A percentile compares a stretch with the other conserved stretches of the same genome.
phyloP scores from a whole-genome alignment of 2,329 filamentous ascomycete genomes.

The Chaetomium sp. region DNA sequence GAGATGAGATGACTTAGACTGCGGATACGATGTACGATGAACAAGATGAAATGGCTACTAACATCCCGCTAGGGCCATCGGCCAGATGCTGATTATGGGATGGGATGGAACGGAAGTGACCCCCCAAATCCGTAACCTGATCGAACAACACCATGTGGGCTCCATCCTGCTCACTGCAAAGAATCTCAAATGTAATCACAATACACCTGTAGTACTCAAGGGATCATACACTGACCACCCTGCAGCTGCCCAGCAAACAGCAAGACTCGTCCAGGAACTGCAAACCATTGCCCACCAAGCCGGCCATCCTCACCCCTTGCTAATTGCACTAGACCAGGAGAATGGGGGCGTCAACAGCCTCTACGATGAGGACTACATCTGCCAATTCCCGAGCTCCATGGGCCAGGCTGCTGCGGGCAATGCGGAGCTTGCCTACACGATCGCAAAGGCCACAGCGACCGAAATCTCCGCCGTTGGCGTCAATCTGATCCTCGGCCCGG shows the following conservation, averaged over 20 bases:
- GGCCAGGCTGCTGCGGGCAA: constrained; percentile 90
- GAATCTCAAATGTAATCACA: constrained; percentile 72
- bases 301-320: constrained; percentile 82
- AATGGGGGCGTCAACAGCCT: constrained; percentile 98
- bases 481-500: constrained; percentile 92
- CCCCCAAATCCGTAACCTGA: constrained; percentile 77
- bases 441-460: constrained; percentile 90
- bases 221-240: constrained; percentile 22
- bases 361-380: constrained; percentile 93
- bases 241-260: constrained; percentile 86
- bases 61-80: constrained; percentile 59
- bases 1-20: neutral
- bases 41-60: constrained; percentile 9
- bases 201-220: constrained; percentile 32
- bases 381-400: constrained; percentile 97
- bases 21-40: neutral
- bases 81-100: constrained; percentile 79
- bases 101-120: constrained; percentile 85
- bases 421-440: constrained; percentile 80
- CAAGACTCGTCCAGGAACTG: constrained; percentile 82
- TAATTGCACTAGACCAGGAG: constrained; percentile 93
- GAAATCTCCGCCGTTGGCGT: constrained; percentile 92
- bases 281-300: constrained; percentile 90
- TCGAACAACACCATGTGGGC: constrained; percentile 83
- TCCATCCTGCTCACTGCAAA: constrained; percentile 84